Evolutionary conservation across 2,329 filamentous ascomycete genomes (phyloP).

Genomic region (Knufia fluminis): DNA sequence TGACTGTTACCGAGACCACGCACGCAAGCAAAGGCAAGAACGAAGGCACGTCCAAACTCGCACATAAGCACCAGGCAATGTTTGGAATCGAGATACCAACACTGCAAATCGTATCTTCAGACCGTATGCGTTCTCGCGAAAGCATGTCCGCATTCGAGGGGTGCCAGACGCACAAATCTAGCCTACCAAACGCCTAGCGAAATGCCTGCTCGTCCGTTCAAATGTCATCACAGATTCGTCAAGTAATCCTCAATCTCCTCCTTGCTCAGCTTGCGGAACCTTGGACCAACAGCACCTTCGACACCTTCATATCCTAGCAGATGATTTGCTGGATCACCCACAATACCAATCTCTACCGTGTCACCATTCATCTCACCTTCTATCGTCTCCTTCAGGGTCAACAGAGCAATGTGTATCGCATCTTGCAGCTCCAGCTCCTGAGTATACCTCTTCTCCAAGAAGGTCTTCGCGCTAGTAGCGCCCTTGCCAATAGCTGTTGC

Average conservation of each 20-base stretch:
- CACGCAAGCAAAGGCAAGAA: too few relatives aligned
- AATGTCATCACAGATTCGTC: slow-evolving; percentile 60
- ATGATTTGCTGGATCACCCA: slow-evolving; percentile 87
- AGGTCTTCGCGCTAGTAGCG: slow-evolving; percentile 95
- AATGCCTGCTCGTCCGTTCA: background rate
- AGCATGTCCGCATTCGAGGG: background rate
- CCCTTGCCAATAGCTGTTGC: slow-evolving; percentile 98
- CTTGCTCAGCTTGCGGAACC: slow-evolving; percentile 89
- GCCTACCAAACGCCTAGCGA: background rate
- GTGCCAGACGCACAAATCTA: background rate
- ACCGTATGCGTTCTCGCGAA: too few relatives aligned
- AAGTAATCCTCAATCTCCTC: slow-evolving; percentile 99
- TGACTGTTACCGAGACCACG: too few relatives aligned
- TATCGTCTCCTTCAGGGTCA: slow-evolving; percentile 98
- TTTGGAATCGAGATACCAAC: too few relatives aligned
- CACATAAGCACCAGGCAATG: too few relatives aligned
- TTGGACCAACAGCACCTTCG: slow-evolving; percentile 70
- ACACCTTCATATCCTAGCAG: slow-evolving; percentile 86
- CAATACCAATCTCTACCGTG: slow-evolving; percentile 98
- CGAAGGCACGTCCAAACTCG: too few relatives aligned
- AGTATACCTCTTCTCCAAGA: slow-evolving; percentile 97
- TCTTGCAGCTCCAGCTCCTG: slow-evolving; percentile 85
- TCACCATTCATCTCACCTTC: slow-evolving; percentile 99
- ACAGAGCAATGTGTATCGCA: slow-evolving; percentile 91
- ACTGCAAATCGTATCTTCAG: too few relatives aligned